phyloP scores from a whole-genome alignment of 306 rosid genomes.

The Lathyrus oleraceus region DNA sequence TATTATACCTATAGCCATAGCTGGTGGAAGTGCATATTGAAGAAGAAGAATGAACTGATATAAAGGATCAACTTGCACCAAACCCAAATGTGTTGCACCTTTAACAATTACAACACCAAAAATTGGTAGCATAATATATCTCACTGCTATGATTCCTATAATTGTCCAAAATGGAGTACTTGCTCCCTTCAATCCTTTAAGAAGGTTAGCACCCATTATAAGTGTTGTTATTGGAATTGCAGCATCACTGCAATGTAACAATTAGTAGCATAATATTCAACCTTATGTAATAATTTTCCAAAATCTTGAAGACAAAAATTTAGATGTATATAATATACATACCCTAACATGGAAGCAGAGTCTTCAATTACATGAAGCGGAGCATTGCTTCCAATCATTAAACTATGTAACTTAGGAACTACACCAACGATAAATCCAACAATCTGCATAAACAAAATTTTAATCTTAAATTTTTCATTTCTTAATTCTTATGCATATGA shows the following conservation, averaged over 20 bases:
- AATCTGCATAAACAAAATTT: slow-evolving; percentile 39
- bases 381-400: slow-evolving; percentile 61
- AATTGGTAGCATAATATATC: slow-evolving; percentile 63
- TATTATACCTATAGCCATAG: slow-evolving; percentile 67
- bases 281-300: background rate
- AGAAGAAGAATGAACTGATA: slow-evolving; percentile 79
- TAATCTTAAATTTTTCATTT: background rate
- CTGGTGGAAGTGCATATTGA: slow-evolving; percentile 82
- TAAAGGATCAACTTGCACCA: slow-evolving; percentile 64
- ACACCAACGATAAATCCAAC: slow-evolving; percentile 65
- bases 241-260: slow-evolving; percentile 59
- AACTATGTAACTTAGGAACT: slow-evolving; percentile 48
- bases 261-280: background rate
- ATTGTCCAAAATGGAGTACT: slow-evolving; percentile 45
- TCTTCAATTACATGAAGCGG: slow-evolving; percentile 74
- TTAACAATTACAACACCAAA: slow-evolving; percentile 55
- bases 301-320: slow-evolving; percentile 13
- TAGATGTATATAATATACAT: slow-evolving; percentile 26
- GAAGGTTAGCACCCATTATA: slow-evolving; percentile 80
- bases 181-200: slow-evolving; percentile 67
- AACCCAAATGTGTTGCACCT: slow-evolving; percentile 59
- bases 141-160: slow-evolving; percentile 53
- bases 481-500: background rate
- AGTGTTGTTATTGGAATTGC: slow-evolving; percentile 72
- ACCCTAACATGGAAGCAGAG: slow-evolving; percentile 72